Evolutionary conservation across 768 basidiomycete genomes (phyloP).

Genomic region (Serendipita sp.): DNA sequence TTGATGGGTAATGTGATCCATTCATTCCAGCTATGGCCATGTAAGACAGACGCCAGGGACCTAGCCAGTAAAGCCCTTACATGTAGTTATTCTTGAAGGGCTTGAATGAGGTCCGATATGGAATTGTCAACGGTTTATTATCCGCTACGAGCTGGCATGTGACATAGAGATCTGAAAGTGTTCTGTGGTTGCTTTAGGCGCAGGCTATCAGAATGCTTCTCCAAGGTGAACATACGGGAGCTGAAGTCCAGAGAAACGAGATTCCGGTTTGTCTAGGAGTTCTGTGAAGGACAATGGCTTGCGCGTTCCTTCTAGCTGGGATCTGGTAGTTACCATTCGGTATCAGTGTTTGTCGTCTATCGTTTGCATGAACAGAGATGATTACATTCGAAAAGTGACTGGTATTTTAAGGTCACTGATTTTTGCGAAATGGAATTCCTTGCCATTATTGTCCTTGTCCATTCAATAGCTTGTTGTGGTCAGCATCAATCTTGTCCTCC

Average conservation of each 20-base stretch:
- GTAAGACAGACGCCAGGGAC: neutral
- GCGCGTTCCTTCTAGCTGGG: slow-evolving; percentile 71
- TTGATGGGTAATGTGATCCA: slow-evolving; percentile 82
- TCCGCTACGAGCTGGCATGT: slow-evolving; percentile 84
- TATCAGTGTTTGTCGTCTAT: neutral
- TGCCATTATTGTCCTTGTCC: slow-evolving; percentile 45
- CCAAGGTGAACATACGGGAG: slow-evolving; percentile 36
- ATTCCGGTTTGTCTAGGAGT: slow-evolving; percentile 63
- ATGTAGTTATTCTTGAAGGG: slow-evolving; percentile 70
- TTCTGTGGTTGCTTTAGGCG: slow-evolving; percentile 28
- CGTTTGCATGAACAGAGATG: neutral
- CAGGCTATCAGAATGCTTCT: neutral
- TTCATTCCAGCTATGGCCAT: slow-evolving; percentile 70
- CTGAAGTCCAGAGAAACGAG: slow-evolving; percentile 66
- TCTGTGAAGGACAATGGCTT: slow-evolving; percentile 59
- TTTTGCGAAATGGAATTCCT: slow-evolving; percentile 87
- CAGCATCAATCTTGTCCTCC: neutral
- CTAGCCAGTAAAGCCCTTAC: slow-evolving; percentile 25
- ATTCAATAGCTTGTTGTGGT: slow-evolving; percentile 16
- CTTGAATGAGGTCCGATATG: slow-evolving; percentile 84
- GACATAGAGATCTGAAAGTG: slow-evolving; percentile 82
- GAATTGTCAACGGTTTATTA: slow-evolving; percentile 83
- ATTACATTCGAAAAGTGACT: slow-evolving; percentile 69
- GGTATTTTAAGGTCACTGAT: slow-evolving; percentile 78
- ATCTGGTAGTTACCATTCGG: slow-evolving; percentile 26